These are phyloP conservation scores for Emergomyces pasteurianus DNA, from an alignment of 2,329 filamentous ascomycete species.

Conservation along the genomic window DNA sequence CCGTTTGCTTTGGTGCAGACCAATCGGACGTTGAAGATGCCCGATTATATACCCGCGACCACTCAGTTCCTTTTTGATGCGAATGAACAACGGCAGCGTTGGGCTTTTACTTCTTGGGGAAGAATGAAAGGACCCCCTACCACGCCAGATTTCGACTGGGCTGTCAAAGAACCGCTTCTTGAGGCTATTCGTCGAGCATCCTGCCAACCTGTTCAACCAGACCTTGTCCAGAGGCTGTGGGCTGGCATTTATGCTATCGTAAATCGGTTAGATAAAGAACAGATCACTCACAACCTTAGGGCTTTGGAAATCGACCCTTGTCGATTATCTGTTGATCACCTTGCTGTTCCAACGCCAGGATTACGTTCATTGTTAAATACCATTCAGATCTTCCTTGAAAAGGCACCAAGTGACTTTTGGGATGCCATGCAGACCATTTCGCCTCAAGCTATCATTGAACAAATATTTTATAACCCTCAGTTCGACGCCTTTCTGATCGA, in stretches of 20 bases:
- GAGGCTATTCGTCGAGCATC: conserved; percentile 53
- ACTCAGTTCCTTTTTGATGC: conserved; percentile 72
- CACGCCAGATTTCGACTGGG: conserved; percentile 72
- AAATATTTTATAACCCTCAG: conserved; percentile 63
- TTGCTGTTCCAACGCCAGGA: conserved; percentile 51
- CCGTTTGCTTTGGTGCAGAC: conserved; percentile 73
- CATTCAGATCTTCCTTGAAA: conserved; percentile 59
- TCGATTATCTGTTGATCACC: conserved; percentile 49
- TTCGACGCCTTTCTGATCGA: conserved; percentile 45
- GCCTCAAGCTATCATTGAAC: conserved; percentile 68
- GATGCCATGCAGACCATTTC: conserved; percentile 72
- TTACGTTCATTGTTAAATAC: conserved; percentile 59
- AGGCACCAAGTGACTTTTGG: conserved; percentile 74
- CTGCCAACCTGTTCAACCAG: conserved; percentile 39
- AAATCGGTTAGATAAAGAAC: conserved; percentile 56
- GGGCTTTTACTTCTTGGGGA: conserved; percentile 59
- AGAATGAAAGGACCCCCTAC: conserved; percentile 53
- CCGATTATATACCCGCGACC: conserved; percentile 67
- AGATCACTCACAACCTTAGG: conserved; percentile 67
- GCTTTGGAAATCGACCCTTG: conserved; percentile 62
- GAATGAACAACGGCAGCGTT: conserved; percentile 50
- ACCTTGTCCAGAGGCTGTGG: conserved; percentile 64
- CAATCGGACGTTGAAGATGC: conserved; percentile 65
- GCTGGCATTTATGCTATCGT: conserved; percentile 62
- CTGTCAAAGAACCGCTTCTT: conserved; percentile 61